phyloP scores from a whole-genome alignment of 129 eudicot species.

The Smallanthus sonchifolius region DNA sequence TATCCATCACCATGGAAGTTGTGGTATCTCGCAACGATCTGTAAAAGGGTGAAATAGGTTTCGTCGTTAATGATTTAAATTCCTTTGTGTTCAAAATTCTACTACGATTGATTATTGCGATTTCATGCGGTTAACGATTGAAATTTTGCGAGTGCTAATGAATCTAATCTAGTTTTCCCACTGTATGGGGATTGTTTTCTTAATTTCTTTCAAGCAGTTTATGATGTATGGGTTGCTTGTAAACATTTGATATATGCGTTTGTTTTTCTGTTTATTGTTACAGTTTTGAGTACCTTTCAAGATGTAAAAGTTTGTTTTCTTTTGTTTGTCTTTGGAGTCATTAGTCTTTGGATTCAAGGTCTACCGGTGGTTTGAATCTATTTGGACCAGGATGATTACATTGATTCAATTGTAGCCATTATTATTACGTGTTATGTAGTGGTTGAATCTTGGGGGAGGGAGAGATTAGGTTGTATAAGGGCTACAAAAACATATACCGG shows the following conservation, averaged over 20 bases:
- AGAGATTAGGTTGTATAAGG: no score
- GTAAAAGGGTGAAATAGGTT: no score
- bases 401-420: not conserved
- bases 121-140: not conserved
- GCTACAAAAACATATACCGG: no score
- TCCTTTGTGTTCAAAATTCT: not conserved
- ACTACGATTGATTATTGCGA: not conserved
- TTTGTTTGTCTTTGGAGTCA: not conserved
- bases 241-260: not conserved
- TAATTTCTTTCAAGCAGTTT: not conserved
- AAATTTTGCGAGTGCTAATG: not conserved
- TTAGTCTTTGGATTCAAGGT: not conserved
- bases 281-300: not conserved
- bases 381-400: not conserved
- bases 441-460: no score
- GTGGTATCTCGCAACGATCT: not conserved
- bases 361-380: not conserved
- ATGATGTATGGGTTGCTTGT: not conserved
- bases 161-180: not conserved
- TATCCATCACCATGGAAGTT: no score
- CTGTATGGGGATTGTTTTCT: not conserved
- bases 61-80: not conserved
- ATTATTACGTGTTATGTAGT: not conserved
- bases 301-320: not conserved
- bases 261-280: not conserved